phyloP scores from a whole-genome alignment of 208 protist species.

The Naegleria fowleri region DNA sequence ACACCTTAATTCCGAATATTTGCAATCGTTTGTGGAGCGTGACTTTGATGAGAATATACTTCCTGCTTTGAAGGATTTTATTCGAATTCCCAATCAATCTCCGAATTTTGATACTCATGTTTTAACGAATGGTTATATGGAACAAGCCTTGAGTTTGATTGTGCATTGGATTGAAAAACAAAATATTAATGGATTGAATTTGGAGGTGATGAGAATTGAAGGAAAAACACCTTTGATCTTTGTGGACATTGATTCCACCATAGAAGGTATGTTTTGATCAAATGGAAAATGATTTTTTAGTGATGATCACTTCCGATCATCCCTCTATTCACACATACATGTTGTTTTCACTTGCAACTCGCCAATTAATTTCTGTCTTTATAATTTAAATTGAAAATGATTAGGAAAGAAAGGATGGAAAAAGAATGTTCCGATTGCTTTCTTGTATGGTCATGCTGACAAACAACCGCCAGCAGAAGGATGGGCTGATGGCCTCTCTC shows the following conservation, averaged over 20 bases:
- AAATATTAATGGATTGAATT: slow-evolving; percentile 59
- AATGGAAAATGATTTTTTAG: not conserved
- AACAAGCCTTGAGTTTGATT: slow-evolving; percentile 72
- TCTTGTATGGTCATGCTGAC: slow-evolving; percentile 93
- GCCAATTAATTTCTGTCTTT: too few relatives aligned
- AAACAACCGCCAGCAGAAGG: slow-evolving; percentile 84
- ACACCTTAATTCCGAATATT: too few relatives aligned
- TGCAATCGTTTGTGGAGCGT: too few relatives aligned
- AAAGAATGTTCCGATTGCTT: slow-evolving; percentile 34
- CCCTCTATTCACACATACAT: too few relatives aligned
- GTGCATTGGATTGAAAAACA: slow-evolving; percentile 72
- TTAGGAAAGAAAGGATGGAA: not conserved
- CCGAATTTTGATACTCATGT: slow-evolving; percentile 77
- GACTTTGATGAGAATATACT: not conserved
- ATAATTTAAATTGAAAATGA: not conserved
- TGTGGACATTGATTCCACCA: slow-evolving; percentile 62
- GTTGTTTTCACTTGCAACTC: too few relatives aligned
- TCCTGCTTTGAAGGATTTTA: not conserved
- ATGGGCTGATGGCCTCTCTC: slow-evolving; percentile 78
- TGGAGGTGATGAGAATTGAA: slow-evolving; percentile 62
- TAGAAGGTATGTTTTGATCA: not conserved
- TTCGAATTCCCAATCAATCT: slow-evolving; percentile 76
- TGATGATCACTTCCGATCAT: too few relatives aligned
- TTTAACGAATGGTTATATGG: slow-evolving; percentile 70
- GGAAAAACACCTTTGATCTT: slow-evolving; percentile 73